Conservation (phyloP, 345 rosid species). For the Acer saccharum region DNA sequence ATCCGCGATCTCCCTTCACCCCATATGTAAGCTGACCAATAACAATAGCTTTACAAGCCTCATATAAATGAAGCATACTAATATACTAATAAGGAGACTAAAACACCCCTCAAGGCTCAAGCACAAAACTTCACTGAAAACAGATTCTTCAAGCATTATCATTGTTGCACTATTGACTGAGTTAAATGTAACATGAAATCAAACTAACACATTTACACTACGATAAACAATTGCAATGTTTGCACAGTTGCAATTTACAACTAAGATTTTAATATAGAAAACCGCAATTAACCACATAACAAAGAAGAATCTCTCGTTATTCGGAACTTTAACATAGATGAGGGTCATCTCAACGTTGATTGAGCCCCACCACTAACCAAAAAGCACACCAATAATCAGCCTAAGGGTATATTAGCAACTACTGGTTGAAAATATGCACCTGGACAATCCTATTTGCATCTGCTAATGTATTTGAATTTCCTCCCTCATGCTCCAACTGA, state of each 20-base stretch:
- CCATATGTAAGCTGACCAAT: background rate
- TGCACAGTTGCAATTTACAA: background rate
- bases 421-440: slow-evolving; percentile 34
- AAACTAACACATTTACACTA: background rate
- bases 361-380: background rate
- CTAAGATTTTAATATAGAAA: background rate
- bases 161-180: background rate
- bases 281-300: background rate
- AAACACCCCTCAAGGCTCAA: background rate
- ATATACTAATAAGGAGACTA: background rate
- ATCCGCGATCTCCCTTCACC: background rate
- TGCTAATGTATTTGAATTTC: slow-evolving; percentile 41
- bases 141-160: background rate
- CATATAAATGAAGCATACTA: background rate
- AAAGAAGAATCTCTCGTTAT: background rate
- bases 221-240: background rate
- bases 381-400: background rate
- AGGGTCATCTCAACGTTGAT: background rate
- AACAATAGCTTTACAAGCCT: background rate
- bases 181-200: background rate
- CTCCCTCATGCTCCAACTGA: slow-evolving; percentile 50
- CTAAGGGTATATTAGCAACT: background rate
- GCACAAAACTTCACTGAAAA: background rate
- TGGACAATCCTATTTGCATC: slow-evolving; percentile 50
- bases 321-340: background rate